Evolutionary conservation across 768 basidiomycete species (phyloP), one percentile per base, ranked within the genome.

Genomic region (Pilatotrama ljubarskyi): DNA sequence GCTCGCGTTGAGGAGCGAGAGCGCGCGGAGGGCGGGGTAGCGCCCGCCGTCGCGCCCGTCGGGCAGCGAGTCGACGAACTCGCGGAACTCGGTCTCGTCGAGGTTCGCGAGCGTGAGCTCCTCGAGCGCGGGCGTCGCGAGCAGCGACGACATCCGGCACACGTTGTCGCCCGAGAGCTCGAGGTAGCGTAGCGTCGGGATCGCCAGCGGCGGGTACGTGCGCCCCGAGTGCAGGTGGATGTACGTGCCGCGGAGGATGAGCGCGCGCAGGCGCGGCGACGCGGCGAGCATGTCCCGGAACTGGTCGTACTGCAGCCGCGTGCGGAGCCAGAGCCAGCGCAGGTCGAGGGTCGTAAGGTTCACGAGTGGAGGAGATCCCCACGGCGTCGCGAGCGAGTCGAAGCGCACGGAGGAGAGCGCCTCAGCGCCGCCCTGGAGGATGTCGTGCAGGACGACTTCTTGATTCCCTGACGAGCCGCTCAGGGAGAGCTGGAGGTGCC

Each of bases 1-100:
- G 18, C 50, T 49, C 17, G 66, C 68, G 53, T 69, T 69, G 40
- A 69, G 54, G 8, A 69, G 55, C 17, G 59, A 56, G 50, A 69
- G 65, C 46, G 61, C 51, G 29, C 41, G 52, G 10, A 69, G 62
- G n/a, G 59, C 41, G 14, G 68, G 63, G 59, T 69, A 66, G 7
- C 63, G 64, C 24, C 48, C 43, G 24, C 58, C 51, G n/a, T 35
- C 46, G 37, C 47, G 29, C 29, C 43, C 50, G n/a, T 37, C 38
- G 41, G 58, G 61, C 11, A 69, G 65, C 32, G 58, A 64, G 32
- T 56, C 58, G 46, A 66, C 61, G 46, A 69, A 60, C 48, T 66
- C 68, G 64, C 68, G 68, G 58, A 66, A 69, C 60, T 69, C 68
- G 52, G 62, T 62, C 55, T 69, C 65, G 61, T 69, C 68, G 11